Base-by-base conservation (phyloP, 345 rosid genomes). In the Microthlaspi erraticum region DNA sequence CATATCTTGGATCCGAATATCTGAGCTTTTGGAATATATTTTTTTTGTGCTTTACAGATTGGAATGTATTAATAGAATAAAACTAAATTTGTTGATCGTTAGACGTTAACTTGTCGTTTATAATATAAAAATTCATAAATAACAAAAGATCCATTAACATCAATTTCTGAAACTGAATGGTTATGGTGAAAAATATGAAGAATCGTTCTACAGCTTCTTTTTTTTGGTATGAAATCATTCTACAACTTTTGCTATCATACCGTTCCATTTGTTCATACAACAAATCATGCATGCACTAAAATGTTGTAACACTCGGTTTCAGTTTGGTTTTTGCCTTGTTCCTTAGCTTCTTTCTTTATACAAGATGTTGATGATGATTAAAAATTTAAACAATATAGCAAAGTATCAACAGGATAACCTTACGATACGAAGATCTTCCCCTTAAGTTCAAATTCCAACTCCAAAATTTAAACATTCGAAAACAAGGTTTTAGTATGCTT, bases 31-130 rank as follows among this genome's bases (percentile, higher is more conserved):
- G 17, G 33, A 29, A 10, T 3, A 1, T 16, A 5, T 20, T 44
- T 50, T 18, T 39, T 52, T 13, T 39, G 5, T 43, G 53, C 11
- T 55, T 55, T 68, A 18, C 72, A 43, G 45, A 55, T 67, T 67
- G 7, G 3, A 11, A 29, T 37, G 16, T 65, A 50, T 9, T 13
- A n/a, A 5, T n/a, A 37, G 19, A n/a, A 65, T 23, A 50, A 23
- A 50, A 19, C 43, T 18, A 56, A 56, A 56, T 56, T 34, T 56
- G 8, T 56, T 56, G 26, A 55, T 34, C 60, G 10, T 1, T 34
- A 7, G 3, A 45, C 5, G 23, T 45, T 45, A 45, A 8, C 14
- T 5, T n/a, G 6, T 43, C 14, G 18, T 43, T 13, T 11, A 39
- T 39, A 39, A 39, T 36, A 2, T 36, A 36, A n/a, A n/a, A 38